Percentiles rank a stretch among this genome's conserved stretches.
Conservation (phyloP, 306 rosid species). For the Cucurbita pepo region DNA sequence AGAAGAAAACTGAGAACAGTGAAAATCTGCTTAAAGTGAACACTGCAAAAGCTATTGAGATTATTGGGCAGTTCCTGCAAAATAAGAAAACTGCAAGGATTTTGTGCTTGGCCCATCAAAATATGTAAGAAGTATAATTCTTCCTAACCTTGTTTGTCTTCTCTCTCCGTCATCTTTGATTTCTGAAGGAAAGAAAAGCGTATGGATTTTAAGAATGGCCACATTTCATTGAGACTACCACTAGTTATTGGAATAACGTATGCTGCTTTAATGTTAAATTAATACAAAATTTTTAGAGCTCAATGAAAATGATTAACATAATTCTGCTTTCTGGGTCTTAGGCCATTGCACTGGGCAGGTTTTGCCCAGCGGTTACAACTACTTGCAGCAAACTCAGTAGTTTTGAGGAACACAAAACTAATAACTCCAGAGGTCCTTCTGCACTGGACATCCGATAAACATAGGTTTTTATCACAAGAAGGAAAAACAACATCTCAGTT, state of each 20-base stretch:
- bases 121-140: conserved; percentile 42
- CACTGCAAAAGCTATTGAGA: conserved; percentile 53
- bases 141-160: neutral
- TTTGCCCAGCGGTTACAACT: conserved; percentile 46
- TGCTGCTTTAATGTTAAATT: neutral
- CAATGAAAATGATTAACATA: conserved; percentile 2
- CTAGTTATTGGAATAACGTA: neutral
- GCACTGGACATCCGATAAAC: conserved; percentile 37
- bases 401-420: conserved; percentile 45
- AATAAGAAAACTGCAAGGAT: conserved; percentile 56
- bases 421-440: conserved; percentile 38
- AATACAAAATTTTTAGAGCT: conserved; percentile 8
- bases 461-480: conserved; percentile 23
- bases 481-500: conserved; percentile 28
- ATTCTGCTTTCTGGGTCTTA: conserved; percentile 18
- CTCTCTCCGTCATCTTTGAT: conserved; percentile 2
- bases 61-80: conserved; percentile 50
- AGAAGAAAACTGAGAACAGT: conserved; percentile 28
- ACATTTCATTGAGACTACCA: neutral
- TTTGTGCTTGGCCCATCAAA: conserved; percentile 50
- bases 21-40: conserved; percentile 41
- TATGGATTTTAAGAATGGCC: neutral
- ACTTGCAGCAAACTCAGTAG: conserved; percentile 49
- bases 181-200: neutral
- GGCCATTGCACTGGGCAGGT: conserved; percentile 65